These are phyloP conservation scores for Chrysanthemum makinoi DNA, from an alignment of 129 eudicot genomes.

Conservation along the genomic window DNA sequence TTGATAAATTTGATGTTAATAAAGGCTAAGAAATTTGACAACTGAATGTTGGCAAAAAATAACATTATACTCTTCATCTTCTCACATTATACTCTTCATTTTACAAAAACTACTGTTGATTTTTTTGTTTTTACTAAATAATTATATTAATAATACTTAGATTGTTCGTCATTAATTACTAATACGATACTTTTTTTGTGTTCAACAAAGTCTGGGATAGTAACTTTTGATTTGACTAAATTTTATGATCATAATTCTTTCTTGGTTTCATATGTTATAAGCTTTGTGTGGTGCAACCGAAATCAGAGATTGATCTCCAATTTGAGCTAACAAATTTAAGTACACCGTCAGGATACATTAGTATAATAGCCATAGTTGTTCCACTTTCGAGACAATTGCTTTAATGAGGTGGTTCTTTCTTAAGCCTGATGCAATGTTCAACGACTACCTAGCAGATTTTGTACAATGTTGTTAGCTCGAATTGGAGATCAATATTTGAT, in stretches of 20 bases:
- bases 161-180: neutral
- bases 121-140: too few relatives aligned
- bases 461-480: too few relatives aligned
- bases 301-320: conserved; percentile 87
- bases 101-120: too few relatives aligned
- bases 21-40: too few relatives aligned
- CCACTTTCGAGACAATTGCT: conserved; percentile 93
- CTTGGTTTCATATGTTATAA: conserved; percentile 21
- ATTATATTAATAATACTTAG: too few relatives aligned
- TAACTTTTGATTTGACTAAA: neutral
- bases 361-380: conserved; percentile 72
- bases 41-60: too few relatives aligned
- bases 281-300: conserved; percentile 99
- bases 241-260: neutral
- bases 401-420: conserved; percentile 91
- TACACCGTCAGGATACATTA: conserved; percentile 84
- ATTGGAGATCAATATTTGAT: too few relatives aligned
- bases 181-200: neutral
- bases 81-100: too few relatives aligned
- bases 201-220: neutral
- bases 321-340: conserved; percentile 76
- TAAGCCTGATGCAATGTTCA: conserved; percentile 80
- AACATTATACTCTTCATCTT: too few relatives aligned
- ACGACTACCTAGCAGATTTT: conserved; percentile 73
- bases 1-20: too few relatives aligned